A percentile compares a stretch with the other conserved stretches of the same genome.
Evolutionary conservation across 768 basidiomycete species (phyloP).

Genomic region (Russula ochroleuca): DNA sequence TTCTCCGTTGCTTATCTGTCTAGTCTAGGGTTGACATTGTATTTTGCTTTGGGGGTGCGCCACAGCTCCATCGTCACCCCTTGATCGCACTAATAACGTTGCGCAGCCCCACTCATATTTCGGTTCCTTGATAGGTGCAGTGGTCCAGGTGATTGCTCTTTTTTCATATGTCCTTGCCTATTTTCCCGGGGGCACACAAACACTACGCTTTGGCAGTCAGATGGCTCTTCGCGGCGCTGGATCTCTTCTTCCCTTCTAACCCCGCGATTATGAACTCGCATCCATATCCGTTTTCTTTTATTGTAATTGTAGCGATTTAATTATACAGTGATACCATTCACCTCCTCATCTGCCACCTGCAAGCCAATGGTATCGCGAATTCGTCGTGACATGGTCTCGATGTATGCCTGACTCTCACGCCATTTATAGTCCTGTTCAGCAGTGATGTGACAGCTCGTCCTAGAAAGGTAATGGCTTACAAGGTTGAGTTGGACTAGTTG

Average conservation of each 20-base stretch:
- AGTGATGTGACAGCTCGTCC: slow-evolving; percentile 23
- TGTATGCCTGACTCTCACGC: slow-evolving; percentile 62
- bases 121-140: slow-evolving; percentile 77
- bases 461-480: slow-evolving; percentile 35
- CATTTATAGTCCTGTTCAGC: slow-evolving; percentile 45
- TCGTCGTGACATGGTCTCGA: slow-evolving; percentile 72
- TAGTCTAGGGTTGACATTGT: slow-evolving; percentile 82
- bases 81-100: slow-evolving; percentile 7
- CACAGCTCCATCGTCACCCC: neutral
- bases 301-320: slow-evolving; percentile 15
- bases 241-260: slow-evolving; percentile 72
- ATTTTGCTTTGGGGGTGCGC: slow-evolving; percentile 85
- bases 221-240: slow-evolving; percentile 82
- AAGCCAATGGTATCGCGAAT: slow-evolving; percentile 61
- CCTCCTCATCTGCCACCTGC: slow-evolving; percentile 36
- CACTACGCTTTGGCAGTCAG: slow-evolving; percentile 73
- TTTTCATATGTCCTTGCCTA: slow-evolving; percentile 89
- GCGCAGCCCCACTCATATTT: slow-evolving; percentile 75
- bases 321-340: slow-evolving; percentile 20
- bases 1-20: slow-evolving; percentile 80
- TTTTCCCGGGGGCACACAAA: slow-evolving; percentile 87
- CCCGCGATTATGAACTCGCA: neutral
- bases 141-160: slow-evolving; percentile 81
- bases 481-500: slow-evolving; percentile 52
- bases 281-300: slow-evolving; percentile 13